phyloP scores from a whole-genome alignment of 2,329 filamentous ascomycete genomes.

The Xylaria sp. region DNA sequence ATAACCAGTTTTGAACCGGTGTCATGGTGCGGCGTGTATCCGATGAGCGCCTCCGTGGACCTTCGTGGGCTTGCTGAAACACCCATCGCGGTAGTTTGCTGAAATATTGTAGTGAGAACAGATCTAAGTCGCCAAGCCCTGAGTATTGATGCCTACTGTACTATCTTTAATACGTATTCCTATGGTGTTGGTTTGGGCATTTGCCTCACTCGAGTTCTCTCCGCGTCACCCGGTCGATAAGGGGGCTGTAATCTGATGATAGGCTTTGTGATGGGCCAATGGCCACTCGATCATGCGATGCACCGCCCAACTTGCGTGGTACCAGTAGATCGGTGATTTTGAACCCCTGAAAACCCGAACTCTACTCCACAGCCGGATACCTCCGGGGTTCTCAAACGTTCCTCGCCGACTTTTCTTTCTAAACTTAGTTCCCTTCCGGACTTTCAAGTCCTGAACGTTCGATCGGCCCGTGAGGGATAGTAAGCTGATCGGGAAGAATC shows the following conservation, averaged over 20 bases:
- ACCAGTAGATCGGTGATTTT: conserved; percentile 15
- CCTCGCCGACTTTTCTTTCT: background rate
- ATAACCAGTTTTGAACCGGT: conserved; percentile 30
- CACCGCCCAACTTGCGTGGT: conserved; percentile 16
- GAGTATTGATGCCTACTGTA: conserved; percentile 1
- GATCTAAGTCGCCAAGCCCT: background rate
- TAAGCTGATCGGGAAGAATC: background rate
- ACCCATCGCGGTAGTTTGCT: conserved; percentile 15
- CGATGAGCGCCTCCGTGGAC: conserved; percentile 30
- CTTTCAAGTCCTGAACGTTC: background rate
- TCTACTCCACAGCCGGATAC: conserved; percentile 10
- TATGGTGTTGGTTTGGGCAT: background rate
- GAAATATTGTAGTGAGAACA: conserved; percentile 2
- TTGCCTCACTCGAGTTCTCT: conserved; percentile 9
- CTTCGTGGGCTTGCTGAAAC: conserved; percentile 14
- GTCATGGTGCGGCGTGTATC: conserved; percentile 26
- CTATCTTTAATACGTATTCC: background rate
- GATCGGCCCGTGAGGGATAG: background rate
- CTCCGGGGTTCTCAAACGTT: background rate
- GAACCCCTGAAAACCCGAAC: conserved; percentile 13
- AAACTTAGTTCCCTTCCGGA: background rate
- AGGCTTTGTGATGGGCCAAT: conserved; percentile 26
- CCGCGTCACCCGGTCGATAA: conserved; percentile 8
- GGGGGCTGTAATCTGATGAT: conserved; percentile 20
- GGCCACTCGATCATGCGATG: conserved; percentile 23